phyloP scores from a whole-genome alignment of 2,329 filamentous ascomycete genomes.

The Nemania serpens region DNA sequence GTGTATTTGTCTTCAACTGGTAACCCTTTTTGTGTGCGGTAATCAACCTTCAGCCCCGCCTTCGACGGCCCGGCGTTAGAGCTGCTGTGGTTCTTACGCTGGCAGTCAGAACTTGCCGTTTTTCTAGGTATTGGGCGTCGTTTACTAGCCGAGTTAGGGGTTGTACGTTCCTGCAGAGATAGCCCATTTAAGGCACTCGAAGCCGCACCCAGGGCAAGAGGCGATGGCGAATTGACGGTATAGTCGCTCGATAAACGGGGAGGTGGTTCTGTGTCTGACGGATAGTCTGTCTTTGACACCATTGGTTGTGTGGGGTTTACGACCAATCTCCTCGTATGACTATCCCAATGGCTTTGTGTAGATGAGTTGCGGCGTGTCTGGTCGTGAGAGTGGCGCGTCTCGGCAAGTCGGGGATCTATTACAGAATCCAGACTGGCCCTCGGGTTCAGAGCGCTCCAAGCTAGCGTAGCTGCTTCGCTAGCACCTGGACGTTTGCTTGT shows the following conservation, averaged over 20 bases:
- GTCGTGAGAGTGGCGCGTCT: slow-evolving; percentile 39
- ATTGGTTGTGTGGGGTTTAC: slow-evolving; percentile 44
- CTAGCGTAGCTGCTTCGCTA: slow-evolving; percentile 67
- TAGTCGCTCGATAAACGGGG: slow-evolving; percentile 49
- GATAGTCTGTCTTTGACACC: slow-evolving; percentile 36
- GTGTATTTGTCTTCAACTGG: slow-evolving; percentile 21
- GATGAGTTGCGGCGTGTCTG: slow-evolving; percentile 38
- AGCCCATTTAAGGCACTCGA: slow-evolving; percentile 56
- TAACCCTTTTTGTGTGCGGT: slow-evolving; percentile 27
- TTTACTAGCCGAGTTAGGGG: slow-evolving; percentile 27
- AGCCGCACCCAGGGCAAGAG: slow-evolving; percentile 60
- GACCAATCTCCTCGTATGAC: slow-evolving; percentile 57
- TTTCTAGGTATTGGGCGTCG: slow-evolving; percentile 28
- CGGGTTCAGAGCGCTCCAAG: slow-evolving; percentile 58
- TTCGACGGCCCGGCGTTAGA: slow-evolving; percentile 23
- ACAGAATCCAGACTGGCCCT: slow-evolving; percentile 35
- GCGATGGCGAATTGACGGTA: slow-evolving; percentile 46
- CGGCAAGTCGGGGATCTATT: slow-evolving; percentile 36
- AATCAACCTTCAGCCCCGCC: slow-evolving; percentile 11
- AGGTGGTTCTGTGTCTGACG: slow-evolving; percentile 37
- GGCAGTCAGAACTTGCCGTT: slow-evolving; percentile 25
- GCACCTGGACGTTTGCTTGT: slow-evolving; percentile 57
- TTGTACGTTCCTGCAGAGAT: slow-evolving; percentile 38
- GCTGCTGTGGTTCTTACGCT: slow-evolving; percentile 21
- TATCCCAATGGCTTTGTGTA: slow-evolving; percentile 57